These are phyloP conservation scores for Pyrenopolyporus hunteri DNA, from an alignment of 495 filamentous ascomycete species.

Conservation along the genomic window DNA sequence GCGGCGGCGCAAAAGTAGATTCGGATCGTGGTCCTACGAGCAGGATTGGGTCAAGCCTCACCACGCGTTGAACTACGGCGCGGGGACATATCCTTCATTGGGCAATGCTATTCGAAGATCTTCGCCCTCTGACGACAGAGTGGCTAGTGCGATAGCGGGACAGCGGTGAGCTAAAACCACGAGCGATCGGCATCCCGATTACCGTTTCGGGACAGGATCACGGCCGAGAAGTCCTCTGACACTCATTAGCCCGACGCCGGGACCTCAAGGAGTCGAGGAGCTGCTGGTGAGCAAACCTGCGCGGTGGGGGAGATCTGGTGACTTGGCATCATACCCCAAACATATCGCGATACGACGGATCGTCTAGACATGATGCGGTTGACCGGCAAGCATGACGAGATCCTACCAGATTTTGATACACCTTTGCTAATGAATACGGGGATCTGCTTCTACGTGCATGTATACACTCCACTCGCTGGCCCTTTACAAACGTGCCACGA, in stretches of 20 bases:
- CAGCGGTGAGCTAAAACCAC: constrained; percentile 16
- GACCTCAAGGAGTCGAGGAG: neutral
- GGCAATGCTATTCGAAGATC: constrained; percentile 9
- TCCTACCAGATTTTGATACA: neutral
- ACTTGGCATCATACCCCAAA: neutral
- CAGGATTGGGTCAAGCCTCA: constrained; percentile 1
- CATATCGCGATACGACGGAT: neutral
- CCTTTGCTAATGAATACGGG: neutral
- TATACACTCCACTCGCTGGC: neutral
- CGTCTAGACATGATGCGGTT: neutral
- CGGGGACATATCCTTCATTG: neutral
- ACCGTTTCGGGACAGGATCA: neutral
- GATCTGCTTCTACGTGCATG: neutral
- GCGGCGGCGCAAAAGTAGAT: neutral
- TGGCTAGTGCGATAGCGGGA: constrained; percentile 21
- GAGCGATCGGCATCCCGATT: constrained; percentile 28
- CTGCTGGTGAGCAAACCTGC: no score
- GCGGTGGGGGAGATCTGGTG: no score
- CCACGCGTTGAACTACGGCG: neutral
- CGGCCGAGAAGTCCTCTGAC: constrained; percentile 10
- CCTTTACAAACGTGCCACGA: neutral
- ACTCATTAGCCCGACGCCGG: constrained; percentile 8
- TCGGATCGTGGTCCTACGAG: neutral
- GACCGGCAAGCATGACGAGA: neutral
- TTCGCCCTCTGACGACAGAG: constrained; percentile 23